Evolutionary conservation across 2,329 filamentous ascomycete genomes (phyloP).

Genomic region (Penicillium nordicum): DNA sequence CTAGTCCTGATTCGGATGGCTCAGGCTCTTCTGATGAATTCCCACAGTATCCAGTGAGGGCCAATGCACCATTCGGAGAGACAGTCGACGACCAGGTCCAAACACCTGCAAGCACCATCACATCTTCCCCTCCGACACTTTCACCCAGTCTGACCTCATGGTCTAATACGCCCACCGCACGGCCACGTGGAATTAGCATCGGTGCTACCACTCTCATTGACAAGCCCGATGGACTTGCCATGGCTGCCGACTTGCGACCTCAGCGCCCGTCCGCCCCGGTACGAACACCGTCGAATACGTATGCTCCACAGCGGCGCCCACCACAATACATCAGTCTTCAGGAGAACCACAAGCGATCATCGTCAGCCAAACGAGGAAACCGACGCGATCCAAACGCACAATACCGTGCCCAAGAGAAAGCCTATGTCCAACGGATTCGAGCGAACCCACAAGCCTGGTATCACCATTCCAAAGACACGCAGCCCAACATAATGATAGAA

Average conservation of each 20-base stretch:
- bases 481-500: conserved; percentile 65
- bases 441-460: conserved; percentile 78
- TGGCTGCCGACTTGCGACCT: conserved; percentile 45
- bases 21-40: conserved; percentile 44
- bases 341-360: conserved; percentile 53
- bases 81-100: conserved; percentile 31
- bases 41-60: conserved; percentile 31
- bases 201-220: conserved; percentile 45
- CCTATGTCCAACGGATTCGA: conserved; percentile 87
- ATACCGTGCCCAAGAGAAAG: conserved; percentile 83
- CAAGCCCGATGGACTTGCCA: conserved; percentile 30
- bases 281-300: conserved; percentile 74
- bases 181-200: conserved; percentile 44
- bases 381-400: conserved; percentile 66
- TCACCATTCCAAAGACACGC: conserved; percentile 55
- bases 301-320: conserved; percentile 62
- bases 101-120: conserved; percentile 31
- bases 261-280: conserved; percentile 67
- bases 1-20: conserved; percentile 40
- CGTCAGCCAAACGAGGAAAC: conserved; percentile 53
- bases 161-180: conserved; percentile 34
- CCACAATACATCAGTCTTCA: conserved; percentile 48
- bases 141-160: conserved; percentile 33
- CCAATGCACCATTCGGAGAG: conserved; percentile 31
- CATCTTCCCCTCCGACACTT: conserved; percentile 33